Base-by-base conservation (phyloP, 805 yeast species). In the Metschnikowia gruessii region DNA sequence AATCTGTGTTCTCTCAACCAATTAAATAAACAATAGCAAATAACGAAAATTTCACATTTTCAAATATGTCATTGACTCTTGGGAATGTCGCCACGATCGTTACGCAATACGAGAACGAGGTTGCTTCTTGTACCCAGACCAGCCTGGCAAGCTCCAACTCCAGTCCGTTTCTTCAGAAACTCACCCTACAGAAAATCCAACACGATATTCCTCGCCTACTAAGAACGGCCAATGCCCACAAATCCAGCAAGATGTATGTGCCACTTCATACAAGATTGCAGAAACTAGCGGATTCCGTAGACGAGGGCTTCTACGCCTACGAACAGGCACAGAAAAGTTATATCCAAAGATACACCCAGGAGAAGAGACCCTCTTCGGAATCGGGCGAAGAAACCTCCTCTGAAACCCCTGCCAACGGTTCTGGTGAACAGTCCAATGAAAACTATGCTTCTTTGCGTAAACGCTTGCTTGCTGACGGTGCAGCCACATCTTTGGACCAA, bases 181-280 rank as follows among this genome's bases (percentile, higher is more conserved):
- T 55, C 22, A 40, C 49, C 3, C 44, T 55, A 24, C 42, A 43
- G 38, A 49, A 43, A 37, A 53, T 55, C 18, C 45, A 41, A 17
- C 42, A 42, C 6, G 59, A 53, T 42, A 42, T 55, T 7, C 59
- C 59, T 5, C 53, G 45, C 22, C 57, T 55, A 30, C 42, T 55
- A 44, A 26, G 40, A 31, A 28, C 39, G 15, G 48, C 47, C 32
- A 45, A 52, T 16, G 42, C 18, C 8, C 49, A 51, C 37, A 43
- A 47, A 28, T 26, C 32, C 46, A 49, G 40, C 47, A 45, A 30
- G 36, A 15, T 24, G 7, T 46, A 44, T 32, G 29, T 16, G n/a
- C 38, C 19, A 33, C 35, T 53, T 4, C 38, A 33, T 11, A 22
- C 28, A 9, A 43, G 37, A 15, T 21, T 53, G 35, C 50, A 42